These are phyloP conservation scores for Citrus medica DNA, from an alignment of 345 rosid genomes.

Conservation along the genomic window DNA sequence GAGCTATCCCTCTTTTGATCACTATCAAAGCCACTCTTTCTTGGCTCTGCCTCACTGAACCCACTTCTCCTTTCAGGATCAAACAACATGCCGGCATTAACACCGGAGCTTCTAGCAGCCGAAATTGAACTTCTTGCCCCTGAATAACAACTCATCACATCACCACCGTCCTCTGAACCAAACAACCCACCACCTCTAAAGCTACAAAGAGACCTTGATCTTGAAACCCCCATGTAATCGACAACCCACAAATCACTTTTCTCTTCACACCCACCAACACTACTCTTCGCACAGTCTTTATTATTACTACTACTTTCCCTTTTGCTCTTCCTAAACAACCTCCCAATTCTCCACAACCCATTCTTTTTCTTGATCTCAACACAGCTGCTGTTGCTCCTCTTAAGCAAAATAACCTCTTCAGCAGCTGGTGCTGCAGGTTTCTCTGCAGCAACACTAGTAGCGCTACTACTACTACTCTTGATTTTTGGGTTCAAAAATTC, in stretches of 20 bases:
- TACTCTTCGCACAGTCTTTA: slow-evolving; percentile 29
- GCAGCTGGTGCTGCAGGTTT: slow-evolving; percentile 13
- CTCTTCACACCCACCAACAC: slow-evolving; percentile 42
- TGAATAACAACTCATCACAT: slow-evolving; percentile 40
- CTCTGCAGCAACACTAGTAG: slow-evolving; percentile 1
- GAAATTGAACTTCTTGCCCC: slow-evolving; percentile 65
- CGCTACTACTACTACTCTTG: neutral
- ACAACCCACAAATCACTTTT: slow-evolving; percentile 79
- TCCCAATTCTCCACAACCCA: slow-evolving; percentile 76
- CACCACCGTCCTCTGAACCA: slow-evolving; percentile 70
- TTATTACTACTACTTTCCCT: slow-evolving; percentile 17
- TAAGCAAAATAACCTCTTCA: slow-evolving; percentile 56
- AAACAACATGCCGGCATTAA: slow-evolving; percentile 54
- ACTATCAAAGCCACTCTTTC: slow-evolving; percentile 44
- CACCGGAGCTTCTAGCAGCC: slow-evolving; percentile 84
- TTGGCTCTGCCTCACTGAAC: slow-evolving; percentile 60
- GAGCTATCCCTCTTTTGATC: slow-evolving; percentile 30
- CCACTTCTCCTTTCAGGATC: slow-evolving; percentile 87
- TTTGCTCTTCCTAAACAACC: slow-evolving; percentile 62
- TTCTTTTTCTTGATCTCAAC: slow-evolving; percentile 81
- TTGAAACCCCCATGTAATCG: slow-evolving; percentile 67
- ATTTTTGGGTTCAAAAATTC: slow-evolving; percentile 24
- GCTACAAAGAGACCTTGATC: slow-evolving; percentile 91
- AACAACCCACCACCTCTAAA: slow-evolving; percentile 68
- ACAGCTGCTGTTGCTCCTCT: slow-evolving; percentile 84